Evolutionary conservation across 2,329 filamentous ascomycete species (phyloP).

Genomic region (Grosmannia penicillata): DNA sequence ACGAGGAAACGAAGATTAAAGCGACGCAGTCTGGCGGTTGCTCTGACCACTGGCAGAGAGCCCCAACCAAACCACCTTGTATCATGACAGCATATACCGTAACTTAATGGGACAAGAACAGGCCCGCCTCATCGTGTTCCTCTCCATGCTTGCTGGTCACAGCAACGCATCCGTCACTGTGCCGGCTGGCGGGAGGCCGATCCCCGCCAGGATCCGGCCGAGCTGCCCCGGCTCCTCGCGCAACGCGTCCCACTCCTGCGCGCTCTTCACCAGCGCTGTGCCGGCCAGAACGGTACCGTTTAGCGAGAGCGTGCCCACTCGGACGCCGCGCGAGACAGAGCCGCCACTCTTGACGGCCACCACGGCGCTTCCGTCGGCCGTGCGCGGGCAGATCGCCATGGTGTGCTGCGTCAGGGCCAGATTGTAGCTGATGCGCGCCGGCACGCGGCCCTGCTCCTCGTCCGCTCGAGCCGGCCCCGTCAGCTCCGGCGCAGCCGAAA

Average conservation of each 20-base stretch:
- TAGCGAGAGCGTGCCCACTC: conserved; percentile 30
- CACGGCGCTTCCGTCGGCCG: conserved; percentile 30
- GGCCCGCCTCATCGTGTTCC: too few relatives aligned
- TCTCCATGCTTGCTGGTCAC: background rate
- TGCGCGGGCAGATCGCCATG: conserved; percentile 39
- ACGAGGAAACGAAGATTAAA: too few relatives aligned
- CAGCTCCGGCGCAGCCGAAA: conserved; percentile 14
- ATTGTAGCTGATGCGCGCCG: conserved; percentile 47
- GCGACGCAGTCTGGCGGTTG: too few relatives aligned
- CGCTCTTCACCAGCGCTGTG: conserved; percentile 46
- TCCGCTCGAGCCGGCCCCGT: background rate
- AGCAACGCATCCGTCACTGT: background rate
- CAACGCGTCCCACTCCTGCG: conserved; percentile 41
- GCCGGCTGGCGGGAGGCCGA: conserved; percentile 17
- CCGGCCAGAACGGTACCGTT: conserved; percentile 52
- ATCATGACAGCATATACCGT: too few relatives aligned
- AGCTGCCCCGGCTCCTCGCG: conserved; percentile 24
- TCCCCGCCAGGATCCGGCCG: conserved; percentile 22
- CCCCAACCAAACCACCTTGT: too few relatives aligned
- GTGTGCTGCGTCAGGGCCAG: conserved; percentile 39
- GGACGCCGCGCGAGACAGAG: too few relatives aligned
- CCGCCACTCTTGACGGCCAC: conserved; percentile 6
- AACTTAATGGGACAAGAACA: too few relatives aligned
- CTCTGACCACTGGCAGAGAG: too few relatives aligned
- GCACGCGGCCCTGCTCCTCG: conserved; percentile 18